These are phyloP conservation scores for Houttuynia cordata DNA, from an alignment of 164 flowering plant species.

Conservation along the genomic window DNA sequence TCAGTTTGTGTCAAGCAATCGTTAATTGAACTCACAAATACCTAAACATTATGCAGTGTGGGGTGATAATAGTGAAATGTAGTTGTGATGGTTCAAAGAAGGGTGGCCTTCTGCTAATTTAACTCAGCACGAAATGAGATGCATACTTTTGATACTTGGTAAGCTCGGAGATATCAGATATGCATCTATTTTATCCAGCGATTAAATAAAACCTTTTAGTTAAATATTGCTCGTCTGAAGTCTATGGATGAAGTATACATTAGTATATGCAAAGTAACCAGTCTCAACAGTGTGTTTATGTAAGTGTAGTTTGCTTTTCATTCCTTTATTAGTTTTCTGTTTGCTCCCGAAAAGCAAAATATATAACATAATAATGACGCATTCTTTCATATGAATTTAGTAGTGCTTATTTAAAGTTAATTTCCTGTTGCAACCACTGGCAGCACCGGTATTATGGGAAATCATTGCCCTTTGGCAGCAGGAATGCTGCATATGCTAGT, in stretches of 20 bases:
- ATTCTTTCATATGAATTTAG: not conserved
- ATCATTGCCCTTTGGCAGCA: slow-evolving; percentile 79
- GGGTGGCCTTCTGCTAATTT: not conserved
- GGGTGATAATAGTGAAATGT: not conserved
- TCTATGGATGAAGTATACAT: too few species aligned
- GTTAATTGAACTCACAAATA: not conserved
- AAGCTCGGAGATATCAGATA: not conserved
- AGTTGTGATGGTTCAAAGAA: not conserved
- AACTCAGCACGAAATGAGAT: not conserved
- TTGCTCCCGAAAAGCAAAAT: not conserved
- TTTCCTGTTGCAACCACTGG: not conserved
- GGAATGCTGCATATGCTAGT: slow-evolving; percentile 54
- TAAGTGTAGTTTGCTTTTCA: too few species aligned
- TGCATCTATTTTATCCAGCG: too few species aligned
- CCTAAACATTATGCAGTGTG: not conserved
- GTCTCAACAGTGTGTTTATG: too few species aligned
- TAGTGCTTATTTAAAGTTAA: not conserved
- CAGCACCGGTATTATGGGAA: slow-evolving; percentile 95
- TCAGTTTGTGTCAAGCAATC: not conserved
- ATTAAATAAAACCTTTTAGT: too few species aligned
- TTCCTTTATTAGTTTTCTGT: too few species aligned
- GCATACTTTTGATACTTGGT: too few species aligned
- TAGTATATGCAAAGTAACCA: too few species aligned
- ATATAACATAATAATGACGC: not conserved
- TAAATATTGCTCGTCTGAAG: too few species aligned